Conservation (phyloP, 2,329 filamentous ascomycete species). For the Chaetothyriales sp. region DNA sequence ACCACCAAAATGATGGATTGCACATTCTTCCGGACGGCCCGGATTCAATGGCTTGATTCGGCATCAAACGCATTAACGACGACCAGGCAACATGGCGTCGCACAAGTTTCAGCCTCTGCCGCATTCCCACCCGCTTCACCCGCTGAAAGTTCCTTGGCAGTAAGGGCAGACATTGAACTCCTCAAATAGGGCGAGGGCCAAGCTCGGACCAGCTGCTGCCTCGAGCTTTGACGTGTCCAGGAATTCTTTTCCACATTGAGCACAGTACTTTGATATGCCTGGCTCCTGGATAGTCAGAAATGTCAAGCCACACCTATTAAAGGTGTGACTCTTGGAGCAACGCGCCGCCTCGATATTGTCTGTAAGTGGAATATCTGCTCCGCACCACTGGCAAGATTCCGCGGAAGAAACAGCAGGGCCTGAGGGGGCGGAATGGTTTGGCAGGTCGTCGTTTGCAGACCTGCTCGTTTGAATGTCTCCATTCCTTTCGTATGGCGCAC, state of each 20-base stretch:
- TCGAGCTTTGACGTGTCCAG: slow-evolving; percentile 14
- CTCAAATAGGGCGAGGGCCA: slow-evolving; percentile 14
- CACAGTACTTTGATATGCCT: slow-evolving; percentile 18
- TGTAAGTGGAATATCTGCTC: slow-evolving; percentile 7
- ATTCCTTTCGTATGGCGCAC: not conserved
- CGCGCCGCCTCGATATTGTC: slow-evolving; percentile 3
- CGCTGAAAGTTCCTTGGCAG: slow-evolving; percentile 18
- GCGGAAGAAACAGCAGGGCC: not conserved
- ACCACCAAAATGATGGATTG: not conserved
- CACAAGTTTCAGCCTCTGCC: not conserved
- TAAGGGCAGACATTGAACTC: slow-evolving; percentile 16
- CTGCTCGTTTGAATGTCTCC: not conserved
- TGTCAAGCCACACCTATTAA: slow-evolving; percentile 17
- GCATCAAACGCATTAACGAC: not conserved
- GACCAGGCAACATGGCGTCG: not conserved
- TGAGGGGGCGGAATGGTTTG: too few relatives aligned
- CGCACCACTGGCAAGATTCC: slow-evolving; percentile 16
- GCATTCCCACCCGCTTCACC: slow-evolving; percentile 3
- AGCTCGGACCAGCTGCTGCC: slow-evolving; percentile 12
- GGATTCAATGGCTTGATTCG: not conserved
- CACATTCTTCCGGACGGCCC: not conserved
- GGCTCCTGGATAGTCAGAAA: slow-evolving; percentile 19
- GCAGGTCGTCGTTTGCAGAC: not conserved
- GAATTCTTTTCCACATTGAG: slow-evolving; percentile 18
- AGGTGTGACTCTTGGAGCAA: slow-evolving; percentile 14